Evolutionary conservation across 2,329 filamentous ascomycete species (phyloP).

Genomic region (Colletotrichum salicis): DNA sequence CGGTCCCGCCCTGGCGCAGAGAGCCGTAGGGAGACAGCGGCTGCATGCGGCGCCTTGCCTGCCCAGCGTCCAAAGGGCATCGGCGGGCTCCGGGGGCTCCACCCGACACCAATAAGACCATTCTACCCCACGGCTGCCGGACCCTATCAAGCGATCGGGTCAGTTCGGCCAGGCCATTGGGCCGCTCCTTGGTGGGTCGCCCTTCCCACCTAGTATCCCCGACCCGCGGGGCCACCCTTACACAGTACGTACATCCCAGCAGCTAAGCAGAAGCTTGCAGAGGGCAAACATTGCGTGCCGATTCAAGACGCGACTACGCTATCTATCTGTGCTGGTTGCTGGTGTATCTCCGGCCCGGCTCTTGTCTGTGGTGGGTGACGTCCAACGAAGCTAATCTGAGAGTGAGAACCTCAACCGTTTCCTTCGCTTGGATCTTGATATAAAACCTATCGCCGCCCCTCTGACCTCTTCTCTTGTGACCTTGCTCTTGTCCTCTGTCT

Average conservation of each 20-base stretch:
- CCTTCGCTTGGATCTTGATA: background rate
- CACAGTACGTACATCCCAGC: background rate
- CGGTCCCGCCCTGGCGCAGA: slow-evolving; percentile 22
- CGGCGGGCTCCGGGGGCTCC: slow-evolving; percentile 45
- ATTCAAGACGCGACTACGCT: slow-evolving; percentile 26
- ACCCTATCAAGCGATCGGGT: slow-evolving; percentile 31
- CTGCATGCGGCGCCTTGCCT: slow-evolving; percentile 32
- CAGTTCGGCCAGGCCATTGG: slow-evolving; percentile 33
- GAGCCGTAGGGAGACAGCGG: slow-evolving; percentile 23
- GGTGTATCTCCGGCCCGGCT: slow-evolving; percentile 22
- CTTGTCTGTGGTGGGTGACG: slow-evolving; percentile 16
- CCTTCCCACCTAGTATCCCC: too few relatives aligned
- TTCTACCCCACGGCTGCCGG: slow-evolving; percentile 33
- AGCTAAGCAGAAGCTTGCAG: background rate
- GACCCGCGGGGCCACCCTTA: background rate
- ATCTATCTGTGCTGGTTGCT: slow-evolving; percentile 28
- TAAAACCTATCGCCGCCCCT: slow-evolving; percentile 26
- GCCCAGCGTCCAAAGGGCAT: slow-evolving; percentile 37
- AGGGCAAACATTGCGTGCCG: slow-evolving; percentile 15
- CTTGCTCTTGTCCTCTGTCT: slow-evolving; percentile 16
- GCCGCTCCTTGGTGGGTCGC: background rate
- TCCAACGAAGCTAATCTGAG: slow-evolving; percentile 19
- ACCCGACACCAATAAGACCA: slow-evolving; percentile 33
- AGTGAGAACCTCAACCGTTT: slow-evolving; percentile 18
- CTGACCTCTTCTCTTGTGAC: background rate